Evolutionary conservation across 768 basidiomycete genomes (phyloP), one percentile per base, ranked within the genome.

Genomic region (Asterophora lycoperdoides): DNA sequence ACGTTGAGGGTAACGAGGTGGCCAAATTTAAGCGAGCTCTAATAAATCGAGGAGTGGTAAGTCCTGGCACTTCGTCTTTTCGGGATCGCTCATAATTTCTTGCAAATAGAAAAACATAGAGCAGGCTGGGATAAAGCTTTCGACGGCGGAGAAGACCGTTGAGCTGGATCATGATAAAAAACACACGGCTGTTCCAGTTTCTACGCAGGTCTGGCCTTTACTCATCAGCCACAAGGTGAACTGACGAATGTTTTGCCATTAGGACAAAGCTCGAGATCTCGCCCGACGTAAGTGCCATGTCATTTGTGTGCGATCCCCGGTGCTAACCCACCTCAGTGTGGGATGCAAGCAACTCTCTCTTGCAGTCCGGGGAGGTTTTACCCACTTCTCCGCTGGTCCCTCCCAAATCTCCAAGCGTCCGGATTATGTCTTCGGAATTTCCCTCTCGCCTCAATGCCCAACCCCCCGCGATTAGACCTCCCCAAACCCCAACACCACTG

Each of bases 41-140:
- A 39, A 68, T 65, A 33, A 63, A 65, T 45, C 70, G 83, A 38
- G 69, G 70, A 43, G 58, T 83, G 62, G 83, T 82, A 44, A 57
- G 72, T 46, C 8, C 42, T 17, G 32, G 1, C 10, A 20, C 11
- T 15, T 5, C 15, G 8, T 14, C 11, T 18, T 17, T 6, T 13
- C 23, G 23, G 6, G 15, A 46, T 34, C 29, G 11, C 17, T 29
- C 53, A 48, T 20, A 44, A 36, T 44, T 47, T 14, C 26, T 23
- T 13, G 8, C 15, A 8, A 26, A 38, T 36, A 51, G 51, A 58
- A 50, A 49, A 45, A 46, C 23, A 52, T 56, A 7, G 41, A 29
- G n/a, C 41, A 47, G 41, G 9, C 34, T 41, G 43, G 47, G 17
- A 46, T 49, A 47, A 65, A 64, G 37, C 34, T 61, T 26, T 65